Percentiles rank a stretch among this genome's conserved stretches.
These are phyloP conservation scores for Candida ulmi DNA, from an alignment of 805 yeast genomes.

Conservation along the genomic window DNA sequence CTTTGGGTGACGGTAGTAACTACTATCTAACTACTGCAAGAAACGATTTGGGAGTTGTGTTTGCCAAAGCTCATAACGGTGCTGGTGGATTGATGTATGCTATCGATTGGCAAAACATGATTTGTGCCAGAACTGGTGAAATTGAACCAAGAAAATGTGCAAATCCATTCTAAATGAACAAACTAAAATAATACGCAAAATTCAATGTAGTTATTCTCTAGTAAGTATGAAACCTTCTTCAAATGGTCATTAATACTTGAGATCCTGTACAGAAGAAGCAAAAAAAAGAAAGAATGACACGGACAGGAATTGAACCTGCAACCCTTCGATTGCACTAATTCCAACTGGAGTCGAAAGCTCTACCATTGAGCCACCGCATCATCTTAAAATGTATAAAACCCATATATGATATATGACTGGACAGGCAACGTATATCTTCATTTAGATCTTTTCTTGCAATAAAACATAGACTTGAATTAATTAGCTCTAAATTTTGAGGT, in stretches of 20 bases:
- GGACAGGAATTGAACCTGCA: slow-evolving; percentile 79
- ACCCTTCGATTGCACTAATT: slow-evolving; percentile 51
- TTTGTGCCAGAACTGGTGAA: slow-evolving; percentile 67
- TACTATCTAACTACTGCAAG: slow-evolving; percentile 86
- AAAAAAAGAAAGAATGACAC: slow-evolving; percentile 40
- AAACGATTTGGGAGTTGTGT: slow-evolving; percentile 89
- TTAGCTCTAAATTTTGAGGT: no score
- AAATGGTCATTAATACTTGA: no score
- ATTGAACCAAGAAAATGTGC: slow-evolving; percentile 87
- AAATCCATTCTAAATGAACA: slow-evolving; percentile 52
- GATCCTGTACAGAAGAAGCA: no score
- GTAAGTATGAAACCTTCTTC: no score
- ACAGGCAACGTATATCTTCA: no score
- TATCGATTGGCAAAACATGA: slow-evolving; percentile 94
- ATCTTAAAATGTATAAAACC: slow-evolving; percentile 22
- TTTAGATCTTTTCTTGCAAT: no score
- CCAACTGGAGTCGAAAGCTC: slow-evolving; percentile 71
- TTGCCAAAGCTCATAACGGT: slow-evolving; percentile 64
- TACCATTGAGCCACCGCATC: slow-evolving; percentile 78
- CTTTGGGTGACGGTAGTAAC: slow-evolving; percentile 90
- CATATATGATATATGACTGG: no score
- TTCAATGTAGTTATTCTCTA: no score
- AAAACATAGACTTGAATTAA: no score
- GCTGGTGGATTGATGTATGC: slow-evolving; percentile 82
- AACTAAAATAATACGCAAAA: no score